Conservation (phyloP, 2,329 filamentous ascomycete species). For the Alternaria sp. region DNA sequence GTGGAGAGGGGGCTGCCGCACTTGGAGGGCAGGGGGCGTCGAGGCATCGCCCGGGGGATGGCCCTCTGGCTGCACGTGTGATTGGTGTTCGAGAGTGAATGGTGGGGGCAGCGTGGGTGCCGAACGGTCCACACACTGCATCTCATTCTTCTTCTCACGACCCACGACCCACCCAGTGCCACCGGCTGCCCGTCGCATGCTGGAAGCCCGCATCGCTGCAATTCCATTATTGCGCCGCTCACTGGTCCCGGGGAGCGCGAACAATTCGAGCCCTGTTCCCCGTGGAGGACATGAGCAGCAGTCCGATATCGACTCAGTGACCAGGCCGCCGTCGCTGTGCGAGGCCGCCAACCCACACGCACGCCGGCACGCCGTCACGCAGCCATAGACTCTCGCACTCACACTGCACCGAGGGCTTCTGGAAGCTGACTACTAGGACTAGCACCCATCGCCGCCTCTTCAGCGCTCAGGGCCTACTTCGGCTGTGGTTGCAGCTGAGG, state of each 20-base stretch:
- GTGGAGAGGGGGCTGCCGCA: slow-evolving; percentile 20
- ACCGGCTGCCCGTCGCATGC: slow-evolving; percentile 36
- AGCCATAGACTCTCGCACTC: background rate
- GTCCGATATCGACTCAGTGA: slow-evolving; percentile 17
- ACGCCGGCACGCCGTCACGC: background rate
- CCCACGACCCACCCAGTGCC: slow-evolving; percentile 35
- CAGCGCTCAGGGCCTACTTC: slow-evolving; percentile 21
- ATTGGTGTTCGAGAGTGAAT: slow-evolving; percentile 22
- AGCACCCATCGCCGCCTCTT: slow-evolving; percentile 5
- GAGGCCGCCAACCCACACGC: background rate
- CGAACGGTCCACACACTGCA: slow-evolving; percentile 25
- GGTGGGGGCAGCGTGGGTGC: slow-evolving; percentile 37
- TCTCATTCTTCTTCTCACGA: slow-evolving; percentile 27
- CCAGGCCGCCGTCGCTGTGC: slow-evolving; percentile 13
- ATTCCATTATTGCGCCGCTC: slow-evolving; percentile 37
- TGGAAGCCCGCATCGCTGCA: slow-evolving; percentile 32
- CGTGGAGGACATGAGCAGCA: slow-evolving; percentile 25
- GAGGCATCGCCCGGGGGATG: slow-evolving; percentile 25
- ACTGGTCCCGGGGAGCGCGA: slow-evolving; percentile 22
- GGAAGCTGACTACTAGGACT: background rate
- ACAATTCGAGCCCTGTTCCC: slow-evolving; percentile 25
- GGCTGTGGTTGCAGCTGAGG: slow-evolving; percentile 33
- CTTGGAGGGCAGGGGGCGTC: slow-evolving; percentile 14
- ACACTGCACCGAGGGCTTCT: background rate
- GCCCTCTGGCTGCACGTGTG: slow-evolving; percentile 16